Base-by-base conservation (phyloP, 164 flowering plant genomes). In the Macadamia tetraphylla region DNA sequence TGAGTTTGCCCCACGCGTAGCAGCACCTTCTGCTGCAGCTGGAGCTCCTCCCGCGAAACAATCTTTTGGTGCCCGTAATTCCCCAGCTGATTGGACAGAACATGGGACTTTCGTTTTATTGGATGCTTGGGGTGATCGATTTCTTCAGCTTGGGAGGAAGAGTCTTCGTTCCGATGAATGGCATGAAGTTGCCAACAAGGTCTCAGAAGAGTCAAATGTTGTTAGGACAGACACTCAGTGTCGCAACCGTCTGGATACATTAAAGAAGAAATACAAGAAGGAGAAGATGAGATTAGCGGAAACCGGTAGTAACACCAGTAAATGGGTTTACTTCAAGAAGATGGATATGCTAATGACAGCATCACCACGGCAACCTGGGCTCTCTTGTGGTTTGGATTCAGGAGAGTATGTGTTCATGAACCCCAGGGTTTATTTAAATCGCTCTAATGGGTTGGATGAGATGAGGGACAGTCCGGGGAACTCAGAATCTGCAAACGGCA, bases 321-420 rank as follows among this genome's bases (percentile, higher is more conserved):
- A 82, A 40, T 94, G 98, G 99, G 82, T 70, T 10, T 90, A 78
- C 66, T 94, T 81, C 57, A 89, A 84, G 82, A 92, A 90, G 74
- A 83, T 94, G 94, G 97, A 94, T 77, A 75, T 70, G 76, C 68
- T 73, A 67, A 72, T 85, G 88, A 69, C 66, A 1, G 52, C 76
- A 1, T 69, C 86, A 8, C 60, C 79, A 62, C 72, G 68, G 51
- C 78, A 84, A 17, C 56, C 64, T 65, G 96, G 92, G 7, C 71
- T 94, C 52, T 78, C 92, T 6, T 94, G 99, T 71, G 99, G 99
- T 18, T 68, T 94, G 35, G 99, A 94, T 79, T 89, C 98, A 0
- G 97, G 97, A 1, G 96, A 94, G 75, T 94, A 81, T 72, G 93
- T 90, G 48, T 94, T 94, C 62, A 83, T 80, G 95, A 82, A 88